Percentiles rank a stretch among this genome's conserved stretches.
phyloP scores from a whole-genome alignment of 106 monocot species.

The Acorus gramineus region DNA sequence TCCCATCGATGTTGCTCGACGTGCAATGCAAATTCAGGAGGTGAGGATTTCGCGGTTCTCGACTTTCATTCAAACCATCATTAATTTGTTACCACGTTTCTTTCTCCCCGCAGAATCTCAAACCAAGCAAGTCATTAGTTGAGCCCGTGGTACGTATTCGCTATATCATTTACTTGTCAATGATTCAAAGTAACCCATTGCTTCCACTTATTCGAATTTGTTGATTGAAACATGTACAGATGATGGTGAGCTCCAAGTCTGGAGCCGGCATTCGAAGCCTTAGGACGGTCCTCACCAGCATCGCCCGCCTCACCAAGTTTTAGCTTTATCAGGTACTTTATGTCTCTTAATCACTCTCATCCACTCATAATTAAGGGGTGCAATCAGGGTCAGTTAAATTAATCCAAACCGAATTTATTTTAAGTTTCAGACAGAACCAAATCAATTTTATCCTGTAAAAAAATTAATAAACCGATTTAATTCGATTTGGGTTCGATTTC shows the following conservation, averaged over 20 bases:
- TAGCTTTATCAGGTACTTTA: constrained; percentile 6
- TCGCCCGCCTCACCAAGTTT: constrained; percentile 70
- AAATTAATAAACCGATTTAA: too few relatives aligned
- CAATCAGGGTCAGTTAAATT: too few relatives aligned
- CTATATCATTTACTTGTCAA: background rate
- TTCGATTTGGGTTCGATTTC: too few relatives aligned
- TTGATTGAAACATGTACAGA: constrained; percentile 21
- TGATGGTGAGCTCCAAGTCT: constrained; percentile 95
- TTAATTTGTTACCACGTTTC: background rate
- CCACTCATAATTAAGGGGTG: too few relatives aligned
- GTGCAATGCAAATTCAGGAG: constrained; percentile 97
- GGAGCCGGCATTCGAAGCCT: constrained; percentile 77
- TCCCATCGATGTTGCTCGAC: constrained; percentile 94
- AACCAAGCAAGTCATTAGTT: constrained; percentile 60
- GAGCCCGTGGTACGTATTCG: constrained; percentile 64
- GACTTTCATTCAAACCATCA: background rate
- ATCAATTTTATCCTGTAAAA: too few relatives aligned
- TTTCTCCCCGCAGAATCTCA: constrained; percentile 46
- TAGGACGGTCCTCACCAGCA: constrained; percentile 62
- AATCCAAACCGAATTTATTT: too few relatives aligned
- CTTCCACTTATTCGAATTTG: too few relatives aligned
- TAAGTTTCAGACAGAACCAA: too few relatives aligned
- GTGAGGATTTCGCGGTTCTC: constrained; percentile 17
- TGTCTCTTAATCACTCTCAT: too few relatives aligned
- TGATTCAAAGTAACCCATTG: too few relatives aligned